A percentile compares a stretch with the other conserved stretches of the same genome.
These are phyloP conservation scores for Pseudevernia furfuracea DNA, from an alignment of 495 filamentous ascomycete genomes.

Conservation along the genomic window DNA sequence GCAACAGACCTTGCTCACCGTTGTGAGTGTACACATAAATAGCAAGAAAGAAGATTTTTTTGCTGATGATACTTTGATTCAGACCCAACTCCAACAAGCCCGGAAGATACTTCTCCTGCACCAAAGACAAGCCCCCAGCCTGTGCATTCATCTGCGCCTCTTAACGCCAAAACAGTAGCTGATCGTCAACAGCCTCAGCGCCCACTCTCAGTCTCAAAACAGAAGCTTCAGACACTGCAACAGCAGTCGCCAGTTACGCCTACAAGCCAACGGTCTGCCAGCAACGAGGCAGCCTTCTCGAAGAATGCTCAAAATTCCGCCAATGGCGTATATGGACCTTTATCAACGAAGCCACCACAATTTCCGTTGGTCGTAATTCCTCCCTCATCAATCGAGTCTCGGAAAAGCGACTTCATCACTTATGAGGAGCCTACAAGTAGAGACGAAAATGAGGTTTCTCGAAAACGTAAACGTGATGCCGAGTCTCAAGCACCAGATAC, in stretches of 20 bases:
- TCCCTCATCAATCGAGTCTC: conserved; percentile 14
- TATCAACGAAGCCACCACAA: neutral
- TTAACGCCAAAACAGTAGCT: neutral
- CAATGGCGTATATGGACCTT: conserved; percentile 1
- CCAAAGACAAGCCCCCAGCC: neutral
- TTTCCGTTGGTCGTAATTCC: conserved; percentile 23
- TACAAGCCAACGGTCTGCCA: neutral
- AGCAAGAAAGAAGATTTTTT: neutral
- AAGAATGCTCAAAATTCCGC: conserved; percentile 4
- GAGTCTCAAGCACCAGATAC: conserved; percentile 30
- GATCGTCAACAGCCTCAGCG: neutral
- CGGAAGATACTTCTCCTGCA: conserved; percentile 18
- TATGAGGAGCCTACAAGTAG: conserved; percentile 13
- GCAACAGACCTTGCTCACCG: conserved; percentile 47
- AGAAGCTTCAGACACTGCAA: neutral
- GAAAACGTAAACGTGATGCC: conserved; percentile 26
- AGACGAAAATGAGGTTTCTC: conserved; percentile 2
- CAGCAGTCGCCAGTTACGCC: conserved; percentile 14
- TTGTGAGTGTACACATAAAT: conserved; percentile 36
- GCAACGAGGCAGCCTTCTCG: neutral
- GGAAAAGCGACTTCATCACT: conserved; percentile 15
- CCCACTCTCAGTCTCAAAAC: neutral
- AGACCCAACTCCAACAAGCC: conserved; percentile 39
- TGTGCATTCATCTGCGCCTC: neutral
- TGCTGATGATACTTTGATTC: neutral